Conservation (phyloP, 2,329 filamentous ascomycete genomes). For the Botrytis elliptica region DNA sequence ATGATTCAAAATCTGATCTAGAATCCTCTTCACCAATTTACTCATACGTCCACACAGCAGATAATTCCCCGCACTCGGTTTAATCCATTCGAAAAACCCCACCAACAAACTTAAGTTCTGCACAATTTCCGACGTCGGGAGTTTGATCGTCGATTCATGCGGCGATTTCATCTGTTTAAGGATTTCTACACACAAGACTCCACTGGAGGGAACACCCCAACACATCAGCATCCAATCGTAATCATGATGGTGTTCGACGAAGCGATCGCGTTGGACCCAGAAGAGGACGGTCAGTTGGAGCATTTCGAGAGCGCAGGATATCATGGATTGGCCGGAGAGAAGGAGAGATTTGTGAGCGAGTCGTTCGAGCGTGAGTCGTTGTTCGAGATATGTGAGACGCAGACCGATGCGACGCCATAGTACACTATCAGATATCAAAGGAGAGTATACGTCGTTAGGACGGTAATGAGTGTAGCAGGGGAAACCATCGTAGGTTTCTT, state of each 20-base stretch:
- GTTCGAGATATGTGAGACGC: conserved; percentile 53
- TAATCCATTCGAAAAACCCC: conserved; percentile 52
- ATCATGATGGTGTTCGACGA: conserved; percentile 44
- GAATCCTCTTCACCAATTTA: conserved; percentile 49
- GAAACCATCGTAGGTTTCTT: conserved; percentile 42
- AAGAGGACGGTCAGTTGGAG: conserved; percentile 47
- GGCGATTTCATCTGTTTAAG: conserved; percentile 44
- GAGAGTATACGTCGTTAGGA: conserved; percentile 43
- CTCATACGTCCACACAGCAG: conserved; percentile 49
- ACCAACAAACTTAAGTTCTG: conserved; percentile 53
- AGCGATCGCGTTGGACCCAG: conserved; percentile 51
- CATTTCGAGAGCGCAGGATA: conserved; percentile 48
- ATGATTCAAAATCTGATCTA: conserved; percentile 46
- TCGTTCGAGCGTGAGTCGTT: conserved; percentile 58
- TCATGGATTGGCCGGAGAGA: conserved; percentile 44
- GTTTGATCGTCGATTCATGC: conserved; percentile 38
- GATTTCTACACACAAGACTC: conserved; percentile 52
- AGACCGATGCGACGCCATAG: conserved; percentile 48
- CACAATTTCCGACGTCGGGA: conserved; percentile 49
- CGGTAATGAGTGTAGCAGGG: conserved; percentile 40
- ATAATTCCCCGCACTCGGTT: conserved; percentile 49
- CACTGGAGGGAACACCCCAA: conserved; percentile 50
- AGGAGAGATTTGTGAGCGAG: conserved; percentile 49
- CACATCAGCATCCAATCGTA: conserved; percentile 52
- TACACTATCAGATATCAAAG: conserved; percentile 40